Conservation (phyloP, 768 basidiomycete species). For the Rhizopogon rudus region DNA sequence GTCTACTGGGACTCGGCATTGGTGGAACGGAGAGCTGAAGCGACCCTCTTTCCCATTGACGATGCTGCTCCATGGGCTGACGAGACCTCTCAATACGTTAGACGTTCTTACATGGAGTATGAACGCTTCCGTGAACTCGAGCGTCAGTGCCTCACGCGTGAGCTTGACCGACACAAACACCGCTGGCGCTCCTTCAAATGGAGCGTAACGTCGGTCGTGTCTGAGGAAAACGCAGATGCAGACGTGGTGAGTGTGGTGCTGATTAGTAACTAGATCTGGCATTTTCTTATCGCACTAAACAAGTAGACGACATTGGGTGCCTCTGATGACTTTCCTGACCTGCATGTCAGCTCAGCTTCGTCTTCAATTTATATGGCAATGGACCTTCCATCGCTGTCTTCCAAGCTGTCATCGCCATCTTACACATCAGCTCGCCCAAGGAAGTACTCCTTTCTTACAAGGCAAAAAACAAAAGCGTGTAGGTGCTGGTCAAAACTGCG, state of each 20-base stretch:
- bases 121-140: not conserved
- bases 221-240: not conserved
- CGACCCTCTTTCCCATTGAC: not conserved
- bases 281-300: not conserved
- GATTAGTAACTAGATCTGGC: not conserved
- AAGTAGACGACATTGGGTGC: not conserved
- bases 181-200: not conserved
- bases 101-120: not conserved
- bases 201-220: not conserved
- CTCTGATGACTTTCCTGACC: not conserved
- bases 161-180: not conserved
- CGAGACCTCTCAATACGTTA: not conserved
- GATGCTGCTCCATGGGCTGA: slow-evolving; percentile 1
- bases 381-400: not conserved
- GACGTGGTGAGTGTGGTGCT: not conserved
- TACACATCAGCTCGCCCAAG: not conserved
- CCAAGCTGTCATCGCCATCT: not conserved
- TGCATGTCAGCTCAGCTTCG: not conserved
- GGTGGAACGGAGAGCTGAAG: not conserved
- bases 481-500: not conserved
- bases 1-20: not conserved
- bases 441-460: not conserved
- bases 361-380: not conserved
- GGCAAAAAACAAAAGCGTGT: not conserved
- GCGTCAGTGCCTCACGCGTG: not conserved